Percentiles rank a stretch among this genome's conserved stretches.
Conservation (phyloP, 352 stramenopile genomes). For the Globisporangium polare region DNA sequence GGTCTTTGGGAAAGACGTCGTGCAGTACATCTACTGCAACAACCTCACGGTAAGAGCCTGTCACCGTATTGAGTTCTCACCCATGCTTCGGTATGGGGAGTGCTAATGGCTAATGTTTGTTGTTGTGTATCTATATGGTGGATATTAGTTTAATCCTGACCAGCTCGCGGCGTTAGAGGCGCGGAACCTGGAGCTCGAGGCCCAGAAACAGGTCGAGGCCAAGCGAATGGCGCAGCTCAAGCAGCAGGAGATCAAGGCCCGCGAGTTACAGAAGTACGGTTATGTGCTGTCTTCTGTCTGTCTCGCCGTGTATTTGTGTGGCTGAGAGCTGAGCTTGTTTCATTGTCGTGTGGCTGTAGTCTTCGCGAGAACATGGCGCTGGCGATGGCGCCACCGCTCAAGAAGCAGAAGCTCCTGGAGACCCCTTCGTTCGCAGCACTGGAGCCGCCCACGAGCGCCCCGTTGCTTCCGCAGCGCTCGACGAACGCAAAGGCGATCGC, state of each 20-base stretch:
- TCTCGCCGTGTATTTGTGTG: constrained; percentile 5
- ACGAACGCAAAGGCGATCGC: neutral
- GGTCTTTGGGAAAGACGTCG: constrained; percentile 54
- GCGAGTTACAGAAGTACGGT: constrained; percentile 14
- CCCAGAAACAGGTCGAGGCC: constrained; percentile 11
- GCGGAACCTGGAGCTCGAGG: constrained; percentile 13
- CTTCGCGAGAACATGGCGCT: constrained; percentile 10
- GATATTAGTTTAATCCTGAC: neutral
- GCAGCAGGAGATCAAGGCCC: constrained; percentile 11
- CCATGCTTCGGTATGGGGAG: neutral
- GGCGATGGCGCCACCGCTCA: constrained; percentile 27
- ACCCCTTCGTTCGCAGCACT: constrained; percentile 21
- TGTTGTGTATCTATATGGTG: constrained; percentile 3
- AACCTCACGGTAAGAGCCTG: constrained; percentile 52
- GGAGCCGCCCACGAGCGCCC: neutral
- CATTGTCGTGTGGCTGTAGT: constrained; percentile 6
- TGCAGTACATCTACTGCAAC: constrained; percentile 78
- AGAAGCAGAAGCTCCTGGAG: constrained; percentile 36
- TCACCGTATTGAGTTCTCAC: neutral
- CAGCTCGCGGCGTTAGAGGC: constrained; percentile 5
- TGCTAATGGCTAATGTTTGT: neutral
- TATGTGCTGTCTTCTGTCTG: neutral
- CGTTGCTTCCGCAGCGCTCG: constrained; percentile 4
- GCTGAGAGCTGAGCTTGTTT: neutral
- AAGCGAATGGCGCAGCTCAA: constrained; percentile 2